Evolutionary conservation across 2,329 filamentous ascomycete species (phyloP).

Genomic region (Paecilomyces sp.): DNA sequence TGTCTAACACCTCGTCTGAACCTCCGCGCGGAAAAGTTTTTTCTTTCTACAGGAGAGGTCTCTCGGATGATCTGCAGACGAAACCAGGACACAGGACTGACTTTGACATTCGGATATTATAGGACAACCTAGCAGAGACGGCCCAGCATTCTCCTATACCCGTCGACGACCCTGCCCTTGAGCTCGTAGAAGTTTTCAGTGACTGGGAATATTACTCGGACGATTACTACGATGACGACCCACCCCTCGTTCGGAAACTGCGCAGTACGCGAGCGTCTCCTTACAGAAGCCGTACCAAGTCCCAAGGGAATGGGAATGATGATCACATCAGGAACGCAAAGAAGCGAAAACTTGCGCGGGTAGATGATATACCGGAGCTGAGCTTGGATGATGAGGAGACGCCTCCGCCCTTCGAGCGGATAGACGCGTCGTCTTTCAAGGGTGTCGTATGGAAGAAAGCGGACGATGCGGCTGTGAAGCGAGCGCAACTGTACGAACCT

Average conservation of each 20-base stretch:
- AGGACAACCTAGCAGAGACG: conserved; percentile 39
- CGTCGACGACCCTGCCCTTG: conserved; percentile 31
- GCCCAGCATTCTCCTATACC: conserved; percentile 33
- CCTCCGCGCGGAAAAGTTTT: neutral
- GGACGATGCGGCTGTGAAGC: conserved; percentile 15
- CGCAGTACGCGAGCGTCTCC: conserved; percentile 1
- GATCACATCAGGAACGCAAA: conserved; percentile 9
- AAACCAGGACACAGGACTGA: neutral
- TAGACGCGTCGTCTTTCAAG: conserved; percentile 25
- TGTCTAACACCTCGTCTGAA: neutral
- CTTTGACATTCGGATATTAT: neutral
- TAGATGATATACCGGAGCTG: conserved; percentile 6
- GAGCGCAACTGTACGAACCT: conserved; percentile 26
- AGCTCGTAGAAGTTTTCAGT: conserved; percentile 33
- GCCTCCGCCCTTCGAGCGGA: conserved; percentile 1
- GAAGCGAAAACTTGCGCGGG: conserved; percentile 15
- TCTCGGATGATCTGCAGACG: neutral
- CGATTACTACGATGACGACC: conserved; percentile 39
- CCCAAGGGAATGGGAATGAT: neutral
- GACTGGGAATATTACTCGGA: conserved; percentile 42
- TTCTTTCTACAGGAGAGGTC: neutral
- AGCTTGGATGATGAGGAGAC: conserved; percentile 1
- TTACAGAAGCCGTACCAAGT: neutral
- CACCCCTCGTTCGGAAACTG: conserved; percentile 20
- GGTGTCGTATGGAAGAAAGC: conserved; percentile 34